phyloP scores from a whole-genome alignment of 2,329 filamentous ascomycete genomes.

The Rachicladosporium sp. region DNA sequence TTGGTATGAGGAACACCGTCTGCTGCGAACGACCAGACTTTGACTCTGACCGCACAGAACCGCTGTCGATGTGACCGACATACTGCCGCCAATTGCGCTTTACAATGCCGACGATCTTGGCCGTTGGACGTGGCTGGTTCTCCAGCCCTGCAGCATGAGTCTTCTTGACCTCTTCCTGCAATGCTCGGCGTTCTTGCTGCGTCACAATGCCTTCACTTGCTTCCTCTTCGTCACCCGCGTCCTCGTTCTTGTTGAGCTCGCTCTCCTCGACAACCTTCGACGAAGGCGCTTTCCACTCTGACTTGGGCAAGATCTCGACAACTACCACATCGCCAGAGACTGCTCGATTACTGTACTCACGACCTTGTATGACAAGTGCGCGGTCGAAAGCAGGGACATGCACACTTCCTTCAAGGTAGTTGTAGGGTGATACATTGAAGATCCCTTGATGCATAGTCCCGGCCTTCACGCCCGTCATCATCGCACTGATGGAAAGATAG shows the following conservation, averaged over 20 bases:
- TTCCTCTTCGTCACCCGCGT: constrained; percentile 65
- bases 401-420: constrained; percentile 89
- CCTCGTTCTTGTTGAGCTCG: constrained; percentile 80
- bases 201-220: constrained; percentile 67
- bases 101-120: constrained; percentile 78
- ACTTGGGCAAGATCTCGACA: constrained; percentile 80
- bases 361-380: constrained; percentile 71
- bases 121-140: constrained; percentile 75
- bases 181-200: constrained; percentile 69
- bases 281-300: constrained; percentile 94
- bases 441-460: constrained; percentile 85
- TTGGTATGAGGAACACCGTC: constrained; percentile 86
- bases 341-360: constrained; percentile 91
- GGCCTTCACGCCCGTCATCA: constrained; percentile 86
- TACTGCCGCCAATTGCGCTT: constrained; percentile 98
- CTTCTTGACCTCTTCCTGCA: constrained; percentile 84
- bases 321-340: constrained; percentile 88
- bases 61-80: constrained; percentile 85
- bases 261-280: constrained; percentile 95
- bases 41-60: constrained; percentile 61
- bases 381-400: constrained; percentile 85
- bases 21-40: constrained; percentile 76
- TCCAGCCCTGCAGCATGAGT: constrained; percentile 67
- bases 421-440: constrained; percentile 95
- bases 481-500: constrained; percentile 76